Evolutionary conservation across 805 yeast species (phyloP).

Genomic region (Wickerhamiella sergipiensis): DNA sequence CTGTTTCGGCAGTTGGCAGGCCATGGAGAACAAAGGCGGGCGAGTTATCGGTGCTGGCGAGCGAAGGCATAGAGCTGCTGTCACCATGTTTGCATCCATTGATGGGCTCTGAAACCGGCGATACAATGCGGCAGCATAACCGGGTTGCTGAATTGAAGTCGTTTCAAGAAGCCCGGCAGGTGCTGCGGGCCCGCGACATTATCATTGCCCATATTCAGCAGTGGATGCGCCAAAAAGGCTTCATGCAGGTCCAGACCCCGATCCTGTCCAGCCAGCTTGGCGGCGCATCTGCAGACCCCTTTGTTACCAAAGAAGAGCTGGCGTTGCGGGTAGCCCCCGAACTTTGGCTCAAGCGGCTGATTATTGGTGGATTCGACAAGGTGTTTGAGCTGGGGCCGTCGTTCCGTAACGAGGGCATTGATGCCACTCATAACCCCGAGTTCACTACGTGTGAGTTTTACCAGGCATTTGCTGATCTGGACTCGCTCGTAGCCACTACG

Average conservation of each 20-base stretch:
- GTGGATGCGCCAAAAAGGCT: slow-evolving; percentile 40
- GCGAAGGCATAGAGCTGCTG: slow-evolving; percentile 36
- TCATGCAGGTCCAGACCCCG: slow-evolving; percentile 84
- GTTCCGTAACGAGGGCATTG: slow-evolving; percentile 89
- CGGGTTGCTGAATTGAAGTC: slow-evolving; percentile 64
- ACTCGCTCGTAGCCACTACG: slow-evolving; percentile 51
- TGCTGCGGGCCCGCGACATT: slow-evolving; percentile 38
- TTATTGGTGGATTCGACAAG: slow-evolving; percentile 73
- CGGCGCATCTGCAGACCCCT: slow-evolving; percentile 92
- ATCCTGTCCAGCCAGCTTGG: slow-evolving; percentile 52
- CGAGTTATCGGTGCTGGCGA: slow-evolving; percentile 57
- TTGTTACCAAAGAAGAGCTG: slow-evolving; percentile 39
- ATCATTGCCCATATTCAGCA: slow-evolving; percentile 42
- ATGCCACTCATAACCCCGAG: slow-evolving; percentile 87
- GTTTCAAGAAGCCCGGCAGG: slow-evolving; percentile 35
- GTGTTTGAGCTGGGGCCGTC: slow-evolving; percentile 75
- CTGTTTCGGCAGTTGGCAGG: slow-evolving; percentile 46
- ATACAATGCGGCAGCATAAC: slow-evolving; percentile 45
- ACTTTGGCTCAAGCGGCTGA: slow-evolving; percentile 74
- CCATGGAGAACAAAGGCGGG: slow-evolving; percentile 70
- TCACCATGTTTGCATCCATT: slow-evolving; percentile 58
- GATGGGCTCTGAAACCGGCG: slow-evolving; percentile 50
- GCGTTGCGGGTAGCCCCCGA: slow-evolving; percentile 88
- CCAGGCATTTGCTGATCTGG: slow-evolving; percentile 52
- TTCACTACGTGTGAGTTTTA: slow-evolving; percentile 86